Evolutionary conservation across 495 filamentous ascomycete genomes (phyloP).

Genomic region (Neurospora tetrasperma): DNA sequence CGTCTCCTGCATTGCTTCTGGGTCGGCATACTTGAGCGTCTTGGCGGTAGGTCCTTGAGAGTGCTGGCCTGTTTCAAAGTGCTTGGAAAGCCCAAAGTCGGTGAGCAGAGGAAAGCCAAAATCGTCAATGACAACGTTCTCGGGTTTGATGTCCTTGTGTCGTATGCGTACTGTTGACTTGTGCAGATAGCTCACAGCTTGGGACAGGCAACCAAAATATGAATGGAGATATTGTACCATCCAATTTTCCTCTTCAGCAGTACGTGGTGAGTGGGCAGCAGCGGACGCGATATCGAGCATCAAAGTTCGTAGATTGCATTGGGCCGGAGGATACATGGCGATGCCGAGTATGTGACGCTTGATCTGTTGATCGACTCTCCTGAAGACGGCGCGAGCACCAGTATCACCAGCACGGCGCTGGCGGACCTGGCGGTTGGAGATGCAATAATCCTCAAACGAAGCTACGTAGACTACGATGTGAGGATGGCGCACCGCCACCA

Average conservation of each 20-base stretch:
- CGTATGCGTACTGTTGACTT: constrained; percentile 21
- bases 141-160: constrained; percentile 40
- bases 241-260: constrained; percentile 4
- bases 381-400: constrained; percentile 5
- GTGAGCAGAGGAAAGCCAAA: constrained; percentile 25
- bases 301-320: constrained; percentile 20
- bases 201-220: constrained; percentile 27
- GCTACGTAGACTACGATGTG: constrained; percentile 28
- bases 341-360: constrained; percentile 24
- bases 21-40: constrained; percentile 35
- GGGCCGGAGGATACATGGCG: constrained; percentile 26
- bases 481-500: constrained; percentile 19
- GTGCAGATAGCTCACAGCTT: constrained; percentile 33
- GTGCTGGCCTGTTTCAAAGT: constrained; percentile 27
- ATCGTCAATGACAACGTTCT: constrained; percentile 34
- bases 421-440: constrained; percentile 10
- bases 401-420: constrained; percentile 1
- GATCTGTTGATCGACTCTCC: constrained; percentile 13
- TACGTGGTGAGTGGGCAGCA: not conserved
- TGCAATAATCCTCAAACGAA: constrained; percentile 24
- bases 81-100: constrained; percentile 36
- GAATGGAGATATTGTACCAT: constrained; percentile 16
- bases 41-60: constrained; percentile 23
- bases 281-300: constrained; percentile 16
- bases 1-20: constrained; percentile 30